Percentiles rank a stretch among this genome's conserved stretches.
These are phyloP conservation scores for Pythium vanterpoolii DNA, from an alignment of 352 stramenopile species.

Conservation along the genomic window DNA sequence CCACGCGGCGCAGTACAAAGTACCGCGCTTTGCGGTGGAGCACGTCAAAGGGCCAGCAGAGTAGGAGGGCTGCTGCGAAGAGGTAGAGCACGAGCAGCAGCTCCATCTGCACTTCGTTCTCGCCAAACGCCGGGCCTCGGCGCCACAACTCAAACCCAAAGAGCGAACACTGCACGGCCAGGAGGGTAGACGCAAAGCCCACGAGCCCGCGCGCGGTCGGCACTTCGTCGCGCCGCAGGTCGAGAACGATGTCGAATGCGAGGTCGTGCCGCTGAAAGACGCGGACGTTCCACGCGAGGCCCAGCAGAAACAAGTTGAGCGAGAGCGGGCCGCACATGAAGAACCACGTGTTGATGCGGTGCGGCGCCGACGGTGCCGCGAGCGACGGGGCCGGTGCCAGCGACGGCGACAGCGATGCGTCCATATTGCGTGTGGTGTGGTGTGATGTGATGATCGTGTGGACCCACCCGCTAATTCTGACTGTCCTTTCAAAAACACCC, in stretches of 20 bases:
- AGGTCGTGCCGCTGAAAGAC: constrained; percentile 55
- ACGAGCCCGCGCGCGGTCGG: constrained; percentile 42
- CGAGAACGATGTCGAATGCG: constrained; percentile 64
- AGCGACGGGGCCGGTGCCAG: constrained; percentile 15
- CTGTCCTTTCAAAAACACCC: background rate
- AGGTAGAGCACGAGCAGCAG: constrained; percentile 66
- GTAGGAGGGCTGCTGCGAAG: constrained; percentile 32
- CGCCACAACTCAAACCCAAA: constrained; percentile 44
- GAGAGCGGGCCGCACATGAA: constrained; percentile 78
- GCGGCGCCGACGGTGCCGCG: background rate
- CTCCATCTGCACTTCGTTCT: constrained; percentile 65
- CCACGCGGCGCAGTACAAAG: constrained; percentile 55
- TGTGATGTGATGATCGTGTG: background rate
- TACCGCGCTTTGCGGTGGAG: constrained; percentile 63
- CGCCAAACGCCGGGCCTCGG: constrained; percentile 39
- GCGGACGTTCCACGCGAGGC: constrained; percentile 58
- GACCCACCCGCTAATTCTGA: background rate
- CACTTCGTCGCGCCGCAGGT: constrained; percentile 62
- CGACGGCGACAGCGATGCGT: background rate
- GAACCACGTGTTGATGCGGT: constrained; percentile 60
- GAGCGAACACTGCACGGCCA: constrained; percentile 45
- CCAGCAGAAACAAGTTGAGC: constrained; percentile 62
- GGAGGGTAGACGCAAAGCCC: constrained; percentile 33
- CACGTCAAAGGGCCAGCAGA: constrained; percentile 67
- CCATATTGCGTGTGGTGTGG: background rate